Evolutionary conservation across 2,329 filamentous ascomycete species (phyloP).

Genomic region (Fusarium albosuccineum): DNA sequence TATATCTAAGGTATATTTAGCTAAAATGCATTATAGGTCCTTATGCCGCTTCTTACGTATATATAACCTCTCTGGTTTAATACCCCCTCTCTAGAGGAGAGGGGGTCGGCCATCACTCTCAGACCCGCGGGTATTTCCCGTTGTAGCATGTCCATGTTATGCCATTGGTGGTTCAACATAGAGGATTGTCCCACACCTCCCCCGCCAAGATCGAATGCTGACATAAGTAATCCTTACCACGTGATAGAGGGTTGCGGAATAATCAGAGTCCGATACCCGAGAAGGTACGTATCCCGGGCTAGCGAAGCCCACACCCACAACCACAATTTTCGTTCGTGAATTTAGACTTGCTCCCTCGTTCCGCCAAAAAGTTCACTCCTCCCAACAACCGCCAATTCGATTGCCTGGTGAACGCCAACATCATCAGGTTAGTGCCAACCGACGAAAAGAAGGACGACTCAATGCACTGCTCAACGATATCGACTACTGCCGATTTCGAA

Average conservation of each 20-base stretch:
- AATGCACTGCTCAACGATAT: slow-evolving; percentile 43
- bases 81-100: too few relatives aligned
- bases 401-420: slow-evolving; percentile 62
- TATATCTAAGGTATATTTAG: too few relatives aligned
- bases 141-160: slow-evolving; percentile 14
- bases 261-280: slow-evolving; percentile 47
- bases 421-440: slow-evolving; percentile 62
- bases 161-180: slow-evolving; percentile 16
- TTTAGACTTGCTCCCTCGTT: slow-evolving; percentile 50
- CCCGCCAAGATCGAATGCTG: not conserved
- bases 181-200: not conserved
- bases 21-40: too few relatives aligned
- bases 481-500: slow-evolving; percentile 40
- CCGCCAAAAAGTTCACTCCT: slow-evolving; percentile 54
- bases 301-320: slow-evolving; percentile 55
- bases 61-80: too few relatives aligned
- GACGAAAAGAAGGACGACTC: slow-evolving; percentile 36
- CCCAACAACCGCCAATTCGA: slow-evolving; percentile 58
- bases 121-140: too few relatives aligned
- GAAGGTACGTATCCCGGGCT: slow-evolving; percentile 51
- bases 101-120: too few relatives aligned
- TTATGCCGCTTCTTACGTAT: too few relatives aligned
- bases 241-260: slow-evolving; percentile 45
- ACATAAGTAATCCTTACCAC: slow-evolving; percentile 11
- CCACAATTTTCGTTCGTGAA: slow-evolving; percentile 54